A percentile compares a stretch with the other conserved stretches of the same genome.
These are phyloP conservation scores for Syzygium oleosum DNA, from an alignment of 345 rosid species.

Conservation along the genomic window DNA sequence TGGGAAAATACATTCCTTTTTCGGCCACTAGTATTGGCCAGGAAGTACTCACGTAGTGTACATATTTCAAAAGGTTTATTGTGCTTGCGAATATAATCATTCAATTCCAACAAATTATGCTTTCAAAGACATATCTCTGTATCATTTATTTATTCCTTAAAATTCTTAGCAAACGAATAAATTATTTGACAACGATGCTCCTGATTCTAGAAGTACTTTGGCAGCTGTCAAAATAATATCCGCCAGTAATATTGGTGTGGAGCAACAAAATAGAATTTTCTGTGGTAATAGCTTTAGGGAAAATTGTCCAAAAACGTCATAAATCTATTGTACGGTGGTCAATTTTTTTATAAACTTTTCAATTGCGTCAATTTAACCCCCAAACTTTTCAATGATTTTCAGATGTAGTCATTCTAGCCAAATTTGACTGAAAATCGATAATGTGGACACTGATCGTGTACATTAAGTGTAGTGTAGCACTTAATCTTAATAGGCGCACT, in stretches of 20 bases:
- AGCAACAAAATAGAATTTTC: background rate
- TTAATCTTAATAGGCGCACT: background rate
- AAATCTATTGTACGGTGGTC: too few relatives aligned
- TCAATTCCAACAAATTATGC: background rate
- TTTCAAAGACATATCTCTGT: background rate
- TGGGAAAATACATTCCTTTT: background rate
- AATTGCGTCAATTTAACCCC: rapidly evolving
- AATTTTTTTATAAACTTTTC: background rate
- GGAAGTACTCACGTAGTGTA: background rate
- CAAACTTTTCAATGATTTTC: rapidly evolving
- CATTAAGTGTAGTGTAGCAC: too few relatives aligned
- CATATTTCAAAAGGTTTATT: background rate
- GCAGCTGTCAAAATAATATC: background rate
- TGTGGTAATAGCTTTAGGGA: background rate
- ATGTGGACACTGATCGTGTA: rapidly evolving
- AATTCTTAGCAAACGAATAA: background rate
- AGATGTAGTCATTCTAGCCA: background rate
- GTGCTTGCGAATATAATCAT: background rate
- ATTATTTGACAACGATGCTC: background rate
- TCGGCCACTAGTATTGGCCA: background rate
- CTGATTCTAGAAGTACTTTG: background rate
- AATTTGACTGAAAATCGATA: background rate
- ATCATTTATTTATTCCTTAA: background rate
- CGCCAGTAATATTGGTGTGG: background rate
- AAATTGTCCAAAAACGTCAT: background rate